Evolutionary conservation across 495 filamentous ascomycete species (phyloP), one percentile per base, ranked within the genome.

Genomic region (Aspergillus cavernicola): DNA sequence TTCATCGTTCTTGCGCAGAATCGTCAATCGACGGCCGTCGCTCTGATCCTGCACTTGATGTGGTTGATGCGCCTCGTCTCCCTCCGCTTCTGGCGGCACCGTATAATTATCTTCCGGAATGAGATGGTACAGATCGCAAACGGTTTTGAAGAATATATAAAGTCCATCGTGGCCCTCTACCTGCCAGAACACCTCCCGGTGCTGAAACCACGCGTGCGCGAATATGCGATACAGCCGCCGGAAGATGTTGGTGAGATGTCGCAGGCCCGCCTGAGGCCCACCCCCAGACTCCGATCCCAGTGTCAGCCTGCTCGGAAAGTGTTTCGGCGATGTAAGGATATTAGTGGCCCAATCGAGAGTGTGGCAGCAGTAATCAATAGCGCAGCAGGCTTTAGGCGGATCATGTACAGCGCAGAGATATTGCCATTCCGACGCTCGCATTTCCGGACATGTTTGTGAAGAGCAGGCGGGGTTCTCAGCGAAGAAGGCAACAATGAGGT

Each of bases 361-460:
- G 66, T 98, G 93, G 67, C 90, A 96, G 78, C 90, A 97, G 69
- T 98, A 98, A 68, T 98, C 93, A 63, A 98, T 96, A 2, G 93
- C 93, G 67, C 92, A 96, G 76, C 93, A 98, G 55, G 82, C 81
- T 71, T 97, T 96, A 22, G 93, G 93, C 19, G 88, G 82, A 53
- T 97, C 92, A 67, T 97, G 95, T 0, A 97, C 95, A 33, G 93
- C 93, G 75, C 93, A 98, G 56, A 98, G 84, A 63, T 97, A 98
- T 69, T 98, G 93, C 93, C 93, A 98, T 74, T 98, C 93, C 42
- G 85, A 88, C 3, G 95, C 93, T 57, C 95, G 91, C 93, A 98
- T 98, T 69, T 98, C 95, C 26, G 91, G 89, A 64, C 93, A 98
- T 4, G 95, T 95, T 43, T 76, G 69, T 5, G 87, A 76, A 37